A percentile compares a stretch with the other conserved stretches of the same genome.
These are phyloP conservation scores for Trichoderma sp. DNA, from an alignment of 2,329 filamentous ascomycete species.

Conservation along the genomic window DNA sequence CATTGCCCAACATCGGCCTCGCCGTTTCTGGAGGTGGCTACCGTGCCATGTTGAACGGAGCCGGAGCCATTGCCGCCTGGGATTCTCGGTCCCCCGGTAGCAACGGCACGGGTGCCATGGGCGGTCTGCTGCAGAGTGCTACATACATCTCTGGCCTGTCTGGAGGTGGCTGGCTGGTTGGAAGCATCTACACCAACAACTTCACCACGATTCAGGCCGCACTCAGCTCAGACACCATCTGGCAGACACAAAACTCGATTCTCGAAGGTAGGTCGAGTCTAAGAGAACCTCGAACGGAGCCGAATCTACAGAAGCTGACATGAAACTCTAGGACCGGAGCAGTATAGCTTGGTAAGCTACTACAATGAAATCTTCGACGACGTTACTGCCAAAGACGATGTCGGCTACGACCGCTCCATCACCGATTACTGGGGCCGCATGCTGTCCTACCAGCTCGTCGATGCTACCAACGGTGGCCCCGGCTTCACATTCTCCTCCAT, in stretches of 20 bases:
- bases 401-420: constrained; percentile 57
- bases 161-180: constrained; percentile 80
- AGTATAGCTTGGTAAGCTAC: constrained; percentile 39
- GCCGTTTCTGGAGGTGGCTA: constrained; percentile 83
- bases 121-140: constrained; percentile 74
- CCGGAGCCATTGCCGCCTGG: constrained; percentile 74
- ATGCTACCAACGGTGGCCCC: constrained; percentile 69
- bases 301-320: neutral
- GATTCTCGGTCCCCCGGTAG: constrained; percentile 63
- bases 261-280: constrained; percentile 31
- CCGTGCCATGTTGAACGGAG: constrained; percentile 79
- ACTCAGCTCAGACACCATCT: constrained; percentile 36
- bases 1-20: constrained; percentile 62
- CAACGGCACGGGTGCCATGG: constrained; percentile 59
- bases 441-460: constrained; percentile 81
- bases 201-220: constrained; percentile 59
- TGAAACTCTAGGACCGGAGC: constrained; percentile 31
- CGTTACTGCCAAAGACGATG: constrained; percentile 38
- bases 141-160: constrained; percentile 81
- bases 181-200: constrained; percentile 81
- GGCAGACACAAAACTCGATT: constrained; percentile 43
- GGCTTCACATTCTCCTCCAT: constrained; percentile 77
- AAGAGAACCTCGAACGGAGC: neutral
- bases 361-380: constrained; percentile 37
- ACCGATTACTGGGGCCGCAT: constrained; percentile 90